These are phyloP conservation scores for Nevesoporus exiguus DNA, from an alignment of 768 basidiomycete genomes.

Conservation along the genomic window DNA sequence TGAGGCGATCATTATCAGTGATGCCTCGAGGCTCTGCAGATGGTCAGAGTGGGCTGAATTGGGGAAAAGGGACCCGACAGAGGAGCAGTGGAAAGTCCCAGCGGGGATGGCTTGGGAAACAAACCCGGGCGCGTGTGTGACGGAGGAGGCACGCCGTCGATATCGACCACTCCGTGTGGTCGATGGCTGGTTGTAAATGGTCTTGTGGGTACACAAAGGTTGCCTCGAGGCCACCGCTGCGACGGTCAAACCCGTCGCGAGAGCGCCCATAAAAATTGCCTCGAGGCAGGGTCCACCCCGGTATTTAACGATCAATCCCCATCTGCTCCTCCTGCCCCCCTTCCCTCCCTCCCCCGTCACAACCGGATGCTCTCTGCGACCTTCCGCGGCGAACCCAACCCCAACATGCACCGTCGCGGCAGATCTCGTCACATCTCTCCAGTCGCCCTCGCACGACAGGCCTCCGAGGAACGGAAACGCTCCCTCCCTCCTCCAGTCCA, in stretches of 20 bases:
- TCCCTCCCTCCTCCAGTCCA: neutral
- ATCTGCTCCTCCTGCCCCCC: neutral
- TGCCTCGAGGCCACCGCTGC: neutral
- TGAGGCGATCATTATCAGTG: constrained; percentile 26
- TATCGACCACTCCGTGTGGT: neutral
- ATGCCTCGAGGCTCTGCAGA: constrained; percentile 27
- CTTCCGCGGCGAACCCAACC: constrained; percentile 25
- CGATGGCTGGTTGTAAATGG: too few species aligned
- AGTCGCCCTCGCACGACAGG: constrained; percentile 41
- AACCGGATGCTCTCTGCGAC: constrained; percentile 23
- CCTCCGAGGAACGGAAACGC: constrained; percentile 40
- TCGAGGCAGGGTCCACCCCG: constrained; percentile 10
- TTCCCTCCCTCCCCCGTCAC: neutral
- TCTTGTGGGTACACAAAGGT: too few species aligned
- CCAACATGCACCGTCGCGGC: constrained; percentile 34
- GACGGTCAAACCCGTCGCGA: too few species aligned
- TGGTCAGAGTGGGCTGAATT: constrained; percentile 8
- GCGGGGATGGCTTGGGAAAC: neutral
- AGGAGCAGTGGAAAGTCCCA: neutral
- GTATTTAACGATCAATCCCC: neutral
- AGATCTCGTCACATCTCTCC: constrained; percentile 41
- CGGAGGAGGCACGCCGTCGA: constrained; percentile 7
- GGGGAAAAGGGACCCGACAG: constrained; percentile 13
- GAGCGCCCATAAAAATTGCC: constrained; percentile 6
- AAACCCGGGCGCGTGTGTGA: neutral